A percentile compares a stretch with the other conserved stretches of the same genome.
Evolutionary conservation across 2,329 filamentous ascomycete genomes (phyloP).

Genomic region (Elsinoe ampelina): DNA sequence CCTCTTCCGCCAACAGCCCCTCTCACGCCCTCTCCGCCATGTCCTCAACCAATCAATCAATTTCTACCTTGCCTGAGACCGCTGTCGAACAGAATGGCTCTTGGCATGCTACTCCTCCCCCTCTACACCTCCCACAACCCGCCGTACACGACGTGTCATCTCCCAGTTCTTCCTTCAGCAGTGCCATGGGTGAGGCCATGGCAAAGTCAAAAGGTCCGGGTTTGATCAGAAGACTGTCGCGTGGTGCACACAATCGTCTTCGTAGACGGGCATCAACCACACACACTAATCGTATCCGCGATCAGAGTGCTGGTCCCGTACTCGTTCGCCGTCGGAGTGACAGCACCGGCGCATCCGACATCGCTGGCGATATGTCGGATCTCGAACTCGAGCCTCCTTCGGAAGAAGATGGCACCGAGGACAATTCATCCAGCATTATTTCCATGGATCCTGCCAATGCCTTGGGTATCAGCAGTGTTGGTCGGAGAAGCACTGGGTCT

Average conservation of each 20-base stretch:
- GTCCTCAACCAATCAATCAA: slow-evolving; percentile 51
- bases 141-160: slow-evolving; percentile 15
- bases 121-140: slow-evolving; percentile 17
- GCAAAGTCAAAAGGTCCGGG: slow-evolving; percentile 32
- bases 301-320: slow-evolving; percentile 81
- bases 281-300: slow-evolving; percentile 60
- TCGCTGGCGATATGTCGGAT: slow-evolving; percentile 39
- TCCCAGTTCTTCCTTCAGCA: slow-evolving; percentile 15
- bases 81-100: slow-evolving; percentile 16
- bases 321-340: slow-evolving; percentile 82
- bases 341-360: slow-evolving; percentile 61
- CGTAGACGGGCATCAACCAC: slow-evolving; percentile 70
- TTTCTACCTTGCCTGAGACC: slow-evolving; percentile 57
- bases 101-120: slow-evolving; percentile 12
- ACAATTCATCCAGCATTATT: slow-evolving; percentile 17
- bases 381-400: slow-evolving; percentile 49
- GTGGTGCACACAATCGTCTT: slow-evolving; percentile 62
- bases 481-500: slow-evolving; percentile 16
- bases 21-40: slow-evolving; percentile 26
- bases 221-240: slow-evolving; percentile 77
- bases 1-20: slow-evolving; percentile 31
- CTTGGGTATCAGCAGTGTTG: slow-evolving; percentile 33
- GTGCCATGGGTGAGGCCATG: slow-evolving; percentile 17
- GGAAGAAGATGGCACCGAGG: slow-evolving; percentile 36
- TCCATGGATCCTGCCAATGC: slow-evolving; percentile 28